phyloP scores from a whole-genome alignment of 441 rosid species.

The Isatis lusitanica region DNA sequence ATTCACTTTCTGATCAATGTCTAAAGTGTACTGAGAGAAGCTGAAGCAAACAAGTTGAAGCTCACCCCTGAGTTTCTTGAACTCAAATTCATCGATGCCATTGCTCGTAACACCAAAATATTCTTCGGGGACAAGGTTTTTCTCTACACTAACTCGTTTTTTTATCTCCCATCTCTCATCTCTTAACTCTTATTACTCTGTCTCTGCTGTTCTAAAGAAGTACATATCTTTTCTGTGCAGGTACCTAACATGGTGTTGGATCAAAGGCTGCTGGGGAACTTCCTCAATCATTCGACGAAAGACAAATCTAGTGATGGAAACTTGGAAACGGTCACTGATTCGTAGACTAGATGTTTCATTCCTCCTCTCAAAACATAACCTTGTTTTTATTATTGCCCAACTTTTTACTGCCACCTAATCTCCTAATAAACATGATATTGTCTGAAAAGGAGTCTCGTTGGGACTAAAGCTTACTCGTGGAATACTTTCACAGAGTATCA shows the following conservation, averaged over 20 bases:
- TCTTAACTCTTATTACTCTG: not conserved
- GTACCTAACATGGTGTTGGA: constrained; percentile 84
- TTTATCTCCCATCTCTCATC: not conserved
- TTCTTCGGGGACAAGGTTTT: constrained; percentile 86
- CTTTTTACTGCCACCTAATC: not conserved
- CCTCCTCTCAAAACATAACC: not conserved
- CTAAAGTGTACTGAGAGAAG: constrained; percentile 68
- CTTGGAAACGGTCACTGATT: constrained; percentile 22
- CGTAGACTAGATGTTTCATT: constrained; percentile 19
- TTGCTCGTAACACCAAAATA: constrained; percentile 79
- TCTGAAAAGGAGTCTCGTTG: not conserved
- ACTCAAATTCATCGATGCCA: constrained; percentile 78
- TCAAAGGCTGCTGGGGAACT: constrained; percentile 84
- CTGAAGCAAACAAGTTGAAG: constrained; percentile 90
- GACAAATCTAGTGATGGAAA: constrained; percentile 30
- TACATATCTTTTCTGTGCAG: constrained; percentile 38
- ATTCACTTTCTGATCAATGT: not conserved
- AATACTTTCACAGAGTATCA: not conserved
- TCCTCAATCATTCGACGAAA: constrained; percentile 49
- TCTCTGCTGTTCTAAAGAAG: not conserved
- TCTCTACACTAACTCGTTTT: not conserved
- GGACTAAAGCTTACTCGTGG: not conserved
- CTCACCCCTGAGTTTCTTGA: constrained; percentile 86
- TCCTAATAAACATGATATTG: not conserved
- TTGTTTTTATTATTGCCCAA: not conserved